Evolutionary conservation across 164 flowering plant species (phyloP), one percentile per base, ranked within the genome.

Genomic region (Aristolochia californica): DNA sequence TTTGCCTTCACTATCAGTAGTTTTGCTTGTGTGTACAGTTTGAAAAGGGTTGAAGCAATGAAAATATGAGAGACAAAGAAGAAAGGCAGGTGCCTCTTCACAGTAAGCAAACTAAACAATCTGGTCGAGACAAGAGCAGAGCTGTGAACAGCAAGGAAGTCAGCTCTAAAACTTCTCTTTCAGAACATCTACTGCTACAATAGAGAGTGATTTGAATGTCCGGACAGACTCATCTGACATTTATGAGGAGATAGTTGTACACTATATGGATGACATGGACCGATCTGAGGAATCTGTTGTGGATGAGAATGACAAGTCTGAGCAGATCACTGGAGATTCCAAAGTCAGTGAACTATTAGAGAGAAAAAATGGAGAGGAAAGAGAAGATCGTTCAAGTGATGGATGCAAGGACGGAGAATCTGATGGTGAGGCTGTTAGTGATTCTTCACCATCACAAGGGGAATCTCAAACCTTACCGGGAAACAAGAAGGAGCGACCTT

Each of bases 361-460:
- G 44, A 74, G 72, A 60, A 74, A 58, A 50, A 76, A 53, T 44
- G 71, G 55, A 56, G 78, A 75, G 43, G 72, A 64, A 4, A 20
- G 62, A 58, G 78, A 74, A 53, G 73, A 72, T 53, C 47, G 53
- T 57, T 71, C 72, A 45, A 66, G 66, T 75, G 84, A 77, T 63
- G 30, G 75, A 65, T 85, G 78, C 25, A 80, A 78, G 63, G 90
- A 75, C 55, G 88, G 72, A 24, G 83, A 70, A 28, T 87, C 91
- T 27, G 96, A 89, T 66, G 58, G 74, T 53, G 97, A 82, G 53
- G 75, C 85, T 11, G 62, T 53, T 23, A 80, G 65, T 62, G 94
- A 80, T 68, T 82, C 85, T 4, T 70, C 69, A 50, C 82, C 91
- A 21, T 85, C 95, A 55, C 81, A 74, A 58, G 91, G 78, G 14